Evolutionary conservation across 345 rosid genomes (phyloP).

Genomic region (Rhizophora mangle): DNA sequence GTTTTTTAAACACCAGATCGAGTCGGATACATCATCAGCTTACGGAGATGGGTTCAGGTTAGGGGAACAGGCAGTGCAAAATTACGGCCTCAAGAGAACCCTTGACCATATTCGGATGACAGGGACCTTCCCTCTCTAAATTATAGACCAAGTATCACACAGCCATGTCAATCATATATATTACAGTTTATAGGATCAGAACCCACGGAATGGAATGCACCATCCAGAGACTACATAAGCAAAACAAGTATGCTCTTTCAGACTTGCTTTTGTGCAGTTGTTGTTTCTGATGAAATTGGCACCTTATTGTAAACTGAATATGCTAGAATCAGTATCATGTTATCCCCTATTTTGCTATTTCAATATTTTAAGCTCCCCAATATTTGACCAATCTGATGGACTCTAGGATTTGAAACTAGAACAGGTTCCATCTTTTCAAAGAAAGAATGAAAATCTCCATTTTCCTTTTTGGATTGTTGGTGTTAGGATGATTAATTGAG

Average conservation of each 20-base stretch:
- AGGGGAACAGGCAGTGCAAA: slow-evolving; percentile 69
- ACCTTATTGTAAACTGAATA: background rate
- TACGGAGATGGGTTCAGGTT: slow-evolving; percentile 89
- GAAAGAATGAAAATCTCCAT: too few relatives aligned
- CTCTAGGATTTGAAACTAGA: too few relatives aligned
- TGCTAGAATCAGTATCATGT: background rate
- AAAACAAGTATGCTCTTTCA: background rate
- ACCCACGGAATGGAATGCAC: background rate
- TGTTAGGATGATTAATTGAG: too few relatives aligned
- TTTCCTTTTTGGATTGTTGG: too few relatives aligned
- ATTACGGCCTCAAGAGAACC: slow-evolving; percentile 64
- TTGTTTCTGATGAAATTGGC: background rate
- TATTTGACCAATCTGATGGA: too few relatives aligned
- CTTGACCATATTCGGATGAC: slow-evolving; percentile 88
- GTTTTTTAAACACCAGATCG: slow-evolving; percentile 85
- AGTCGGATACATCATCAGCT: slow-evolving; percentile 69
- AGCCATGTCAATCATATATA: background rate
- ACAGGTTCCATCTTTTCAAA: too few relatives aligned
- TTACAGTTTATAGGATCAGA: background rate
- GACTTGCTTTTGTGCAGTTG: background rate
- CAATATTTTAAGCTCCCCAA: too few relatives aligned
- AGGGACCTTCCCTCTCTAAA: slow-evolving; percentile 70
- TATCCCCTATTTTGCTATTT: too few relatives aligned
- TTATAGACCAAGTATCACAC: background rate
- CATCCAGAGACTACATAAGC: background rate